Evolutionary conservation across 202 grass and related monocot species (phyloP).

Genomic region (Zizania palustris): DNA sequence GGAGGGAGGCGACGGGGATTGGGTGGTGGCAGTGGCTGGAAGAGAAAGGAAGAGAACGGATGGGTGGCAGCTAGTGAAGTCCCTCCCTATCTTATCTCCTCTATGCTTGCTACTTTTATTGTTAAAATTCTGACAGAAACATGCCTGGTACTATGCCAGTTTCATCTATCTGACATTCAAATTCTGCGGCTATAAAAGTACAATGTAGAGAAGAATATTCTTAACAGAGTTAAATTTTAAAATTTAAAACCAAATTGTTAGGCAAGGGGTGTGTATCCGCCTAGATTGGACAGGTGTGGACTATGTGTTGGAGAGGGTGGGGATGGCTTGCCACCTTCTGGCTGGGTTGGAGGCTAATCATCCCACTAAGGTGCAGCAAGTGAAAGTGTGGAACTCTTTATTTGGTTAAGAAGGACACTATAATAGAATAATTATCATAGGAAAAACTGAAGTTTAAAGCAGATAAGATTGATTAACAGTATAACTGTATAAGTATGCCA

Average conservation of each 20-base stretch:
- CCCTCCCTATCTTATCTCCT: too few species aligned
- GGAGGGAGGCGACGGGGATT: too few species aligned
- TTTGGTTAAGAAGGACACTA: background rate
- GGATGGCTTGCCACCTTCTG: background rate
- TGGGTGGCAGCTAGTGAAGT: too few species aligned
- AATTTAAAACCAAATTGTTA: background rate
- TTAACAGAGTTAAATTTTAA: slow-evolving; percentile 13
- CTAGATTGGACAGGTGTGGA: background rate
- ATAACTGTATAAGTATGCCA: background rate
- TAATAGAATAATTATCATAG: background rate
- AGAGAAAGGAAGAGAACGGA: too few species aligned
- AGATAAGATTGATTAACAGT: slow-evolving; percentile 19
- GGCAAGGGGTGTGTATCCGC: background rate
- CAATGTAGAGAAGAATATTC: background rate
- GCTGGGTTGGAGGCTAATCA: background rate
- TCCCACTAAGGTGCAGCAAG: background rate
- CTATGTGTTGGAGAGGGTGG: background rate
- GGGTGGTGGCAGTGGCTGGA: too few species aligned
- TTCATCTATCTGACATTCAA: background rate
- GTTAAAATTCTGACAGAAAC: slow-evolving; percentile 12
- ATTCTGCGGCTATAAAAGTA: slow-evolving; percentile 16
- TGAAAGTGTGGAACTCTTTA: slow-evolving; percentile 3
- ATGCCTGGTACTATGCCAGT: background rate
- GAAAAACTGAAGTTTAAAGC: slow-evolving; percentile 9
- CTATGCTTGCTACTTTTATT: background rate